Evolutionary conservation across 83 land plant species (phyloP).

Genomic region (Picea mariana): DNA sequence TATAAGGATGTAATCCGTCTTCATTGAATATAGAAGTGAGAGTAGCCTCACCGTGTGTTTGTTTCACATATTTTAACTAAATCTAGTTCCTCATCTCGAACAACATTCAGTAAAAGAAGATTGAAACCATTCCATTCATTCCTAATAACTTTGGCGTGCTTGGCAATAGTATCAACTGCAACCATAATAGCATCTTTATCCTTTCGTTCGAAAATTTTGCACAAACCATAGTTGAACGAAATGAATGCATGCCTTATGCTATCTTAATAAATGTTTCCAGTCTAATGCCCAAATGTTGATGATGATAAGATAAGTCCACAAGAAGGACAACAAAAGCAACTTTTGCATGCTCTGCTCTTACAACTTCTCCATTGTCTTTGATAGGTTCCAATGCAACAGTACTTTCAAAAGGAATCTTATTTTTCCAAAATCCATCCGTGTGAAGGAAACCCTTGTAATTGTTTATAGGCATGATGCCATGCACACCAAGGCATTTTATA

Average conservation of each 20-base stretch:
- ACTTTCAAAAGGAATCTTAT: conserved; percentile 90
- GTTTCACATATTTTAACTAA: too few species aligned
- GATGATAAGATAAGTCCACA: conserved; percentile 78
- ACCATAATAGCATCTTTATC: conserved; percentile 85
- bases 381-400: conserved; percentile 90
- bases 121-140: conserved; percentile 94
- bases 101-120: conserved; percentile 72
- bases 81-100: too few species aligned
- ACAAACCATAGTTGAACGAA: conserved; percentile 52
- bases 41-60: too few species aligned
- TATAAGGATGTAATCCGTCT: too few species aligned
- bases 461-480: conserved; percentile 97
- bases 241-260: conserved; percentile 90
- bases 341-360: conserved; percentile 68
- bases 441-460: conserved; percentile 91
- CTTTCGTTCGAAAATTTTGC: conserved; percentile 76
- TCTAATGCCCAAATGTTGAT: conserved; percentile 77
- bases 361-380: conserved; percentile 97
- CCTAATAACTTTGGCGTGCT: conserved; percentile 52
- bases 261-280: conserved; percentile 77
- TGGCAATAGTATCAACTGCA: conserved; percentile 65
- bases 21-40: too few species aligned
- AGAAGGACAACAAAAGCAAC: conserved; percentile 81
- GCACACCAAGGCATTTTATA: conserved; percentile 90
- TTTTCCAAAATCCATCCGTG: conserved; percentile 97